Conservation (phyloP, 345 rosid genomes). For the Euphorbia pulcherrima region DNA sequence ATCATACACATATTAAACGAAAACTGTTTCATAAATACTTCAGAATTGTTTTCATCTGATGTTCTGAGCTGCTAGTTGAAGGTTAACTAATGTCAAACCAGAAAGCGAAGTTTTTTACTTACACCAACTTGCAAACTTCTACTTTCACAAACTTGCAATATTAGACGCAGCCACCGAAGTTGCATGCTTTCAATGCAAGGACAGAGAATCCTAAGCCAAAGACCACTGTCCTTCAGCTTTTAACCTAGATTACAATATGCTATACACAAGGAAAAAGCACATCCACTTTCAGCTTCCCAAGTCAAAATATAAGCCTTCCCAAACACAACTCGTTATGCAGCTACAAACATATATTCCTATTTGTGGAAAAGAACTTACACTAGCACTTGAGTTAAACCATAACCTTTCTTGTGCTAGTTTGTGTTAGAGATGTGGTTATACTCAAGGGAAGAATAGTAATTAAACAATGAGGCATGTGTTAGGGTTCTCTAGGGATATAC, state of each 20-base stretch:
- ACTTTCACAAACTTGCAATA: not conserved
- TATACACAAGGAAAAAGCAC: not conserved
- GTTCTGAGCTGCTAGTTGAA: not conserved
- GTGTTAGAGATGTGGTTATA: too few relatives aligned
- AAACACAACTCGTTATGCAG: not conserved
- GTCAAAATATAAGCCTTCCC: not conserved
- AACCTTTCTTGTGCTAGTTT: not conserved
- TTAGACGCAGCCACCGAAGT: not conserved
- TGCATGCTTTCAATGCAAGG: not conserved
- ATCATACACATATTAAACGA: not conserved
- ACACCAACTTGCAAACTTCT: not conserved
- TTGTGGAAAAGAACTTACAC: not conserved
- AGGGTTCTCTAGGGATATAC: too few relatives aligned
- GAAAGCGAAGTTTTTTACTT: not conserved
- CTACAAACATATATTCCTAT: not conserved
- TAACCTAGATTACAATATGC: not conserved
- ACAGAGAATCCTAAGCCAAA: slow-evolving; percentile 6
- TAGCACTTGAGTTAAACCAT: not conserved
- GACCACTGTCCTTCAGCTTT: not conserved
- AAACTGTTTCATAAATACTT: not conserved
- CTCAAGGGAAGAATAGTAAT: too few relatives aligned
- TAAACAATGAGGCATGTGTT: too few relatives aligned
- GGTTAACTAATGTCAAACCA: not conserved
- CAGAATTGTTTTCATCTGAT: not conserved
- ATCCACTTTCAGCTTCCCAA: not conserved